Conservation (phyloP, 345 rosid genomes). For the Capsella bursapastoris region DNA sequence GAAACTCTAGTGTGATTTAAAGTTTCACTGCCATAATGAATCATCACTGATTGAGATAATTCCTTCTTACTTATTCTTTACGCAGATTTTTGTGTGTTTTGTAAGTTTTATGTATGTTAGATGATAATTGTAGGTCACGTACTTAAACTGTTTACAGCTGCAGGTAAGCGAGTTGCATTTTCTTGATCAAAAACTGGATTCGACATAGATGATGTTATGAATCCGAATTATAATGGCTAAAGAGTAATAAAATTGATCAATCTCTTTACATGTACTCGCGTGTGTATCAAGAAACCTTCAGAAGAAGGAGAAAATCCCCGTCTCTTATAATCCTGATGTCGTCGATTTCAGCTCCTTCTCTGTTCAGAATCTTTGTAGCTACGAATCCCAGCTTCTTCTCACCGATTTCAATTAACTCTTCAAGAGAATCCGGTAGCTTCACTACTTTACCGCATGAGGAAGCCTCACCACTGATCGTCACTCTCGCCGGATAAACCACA, state of each 20-base stretch:
- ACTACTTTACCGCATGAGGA: slow-evolving; percentile 57
- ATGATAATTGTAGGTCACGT: neutral
- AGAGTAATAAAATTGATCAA: neutral
- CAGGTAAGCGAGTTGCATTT: neutral
- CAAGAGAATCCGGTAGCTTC: slow-evolving; percentile 59
- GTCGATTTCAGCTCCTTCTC: slow-evolving; percentile 78
- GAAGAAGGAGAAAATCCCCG: slow-evolving; percentile 71
- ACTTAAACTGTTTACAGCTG: neutral
- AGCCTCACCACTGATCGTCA: slow-evolving; percentile 62
- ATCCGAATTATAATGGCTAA: neutral
- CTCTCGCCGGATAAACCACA: slow-evolving; percentile 49
- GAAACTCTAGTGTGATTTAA: neutral
- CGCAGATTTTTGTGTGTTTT: neutral
- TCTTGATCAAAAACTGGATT: neutral
- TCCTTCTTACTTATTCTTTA: neutral
- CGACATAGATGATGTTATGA: neutral
- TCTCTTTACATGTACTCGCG: neutral
- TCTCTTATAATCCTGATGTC: slow-evolving; percentile 75
- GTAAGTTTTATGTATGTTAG: neutral
- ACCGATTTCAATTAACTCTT: slow-evolving; percentile 64
- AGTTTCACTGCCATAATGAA: neutral
- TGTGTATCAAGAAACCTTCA: slow-evolving; percentile 35
- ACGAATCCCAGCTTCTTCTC: slow-evolving; percentile 55
- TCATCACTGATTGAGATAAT: neutral
- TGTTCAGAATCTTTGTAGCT: slow-evolving; percentile 54